Conservation (phyloP, 2,329 filamentous ascomycete genomes). For the Fonsecaea monophora region DNA sequence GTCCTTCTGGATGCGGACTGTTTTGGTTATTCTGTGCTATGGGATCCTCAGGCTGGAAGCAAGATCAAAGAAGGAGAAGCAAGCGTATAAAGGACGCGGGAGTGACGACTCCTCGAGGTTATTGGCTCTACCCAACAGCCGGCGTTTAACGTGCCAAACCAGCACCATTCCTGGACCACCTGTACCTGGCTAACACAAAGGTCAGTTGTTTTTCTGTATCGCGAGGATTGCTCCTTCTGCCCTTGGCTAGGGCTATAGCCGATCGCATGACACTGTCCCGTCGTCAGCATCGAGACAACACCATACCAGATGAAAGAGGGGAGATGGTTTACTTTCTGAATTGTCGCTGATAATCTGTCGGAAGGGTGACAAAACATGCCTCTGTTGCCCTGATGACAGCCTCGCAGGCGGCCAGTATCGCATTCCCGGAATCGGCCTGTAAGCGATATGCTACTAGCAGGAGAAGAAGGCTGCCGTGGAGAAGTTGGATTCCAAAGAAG, state of each 20-base stretch:
- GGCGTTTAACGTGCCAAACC: conserved; percentile 44
- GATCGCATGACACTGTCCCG: conserved; percentile 55
- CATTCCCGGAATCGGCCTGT: conserved; percentile 42
- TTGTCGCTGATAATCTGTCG: conserved; percentile 61
- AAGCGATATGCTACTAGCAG: conserved; percentile 59
- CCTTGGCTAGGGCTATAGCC: conserved; percentile 57
- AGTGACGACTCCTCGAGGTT: background rate
- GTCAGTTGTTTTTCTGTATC: conserved; percentile 56
- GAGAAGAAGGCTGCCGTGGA: conserved; percentile 60
- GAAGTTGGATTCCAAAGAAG: conserved; percentile 60
- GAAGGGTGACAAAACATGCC: conserved; percentile 59
- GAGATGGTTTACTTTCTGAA: conserved; percentile 53
- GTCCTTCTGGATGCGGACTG: background rate
- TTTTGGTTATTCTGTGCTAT: background rate
- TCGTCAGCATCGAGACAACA: background rate
- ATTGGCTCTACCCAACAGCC: background rate
- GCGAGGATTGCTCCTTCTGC: conserved; percentile 51
- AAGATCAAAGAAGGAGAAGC: background rate
- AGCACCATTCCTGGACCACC: conserved; percentile 57
- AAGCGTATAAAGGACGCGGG: background rate
- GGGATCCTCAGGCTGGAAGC: background rate
- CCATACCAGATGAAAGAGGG: background rate
- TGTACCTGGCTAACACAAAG: conserved; percentile 60
- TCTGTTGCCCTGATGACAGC: conserved; percentile 60
- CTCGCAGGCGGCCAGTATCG: conserved; percentile 58